Percentiles rank a stretch among this genome's conserved stretches.
Evolutionary conservation across 2,329 filamentous ascomycete genomes (phyloP).

Genomic region (Colletotrichum shisoi): DNA sequence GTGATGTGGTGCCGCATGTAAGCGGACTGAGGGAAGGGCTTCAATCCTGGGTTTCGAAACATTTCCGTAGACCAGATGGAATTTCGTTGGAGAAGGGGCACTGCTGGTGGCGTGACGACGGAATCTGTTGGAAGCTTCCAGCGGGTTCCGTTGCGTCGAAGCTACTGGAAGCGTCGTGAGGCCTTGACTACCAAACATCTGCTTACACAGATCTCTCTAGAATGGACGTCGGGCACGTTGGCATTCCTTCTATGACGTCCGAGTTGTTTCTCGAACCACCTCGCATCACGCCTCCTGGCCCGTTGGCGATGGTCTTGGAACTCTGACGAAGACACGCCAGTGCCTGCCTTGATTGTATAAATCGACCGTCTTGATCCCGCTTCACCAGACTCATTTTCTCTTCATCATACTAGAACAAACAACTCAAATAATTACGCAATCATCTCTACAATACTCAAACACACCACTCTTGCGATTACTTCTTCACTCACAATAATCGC

Average conservation of each 20-base stretch:
- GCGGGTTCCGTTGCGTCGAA: constrained; percentile 39
- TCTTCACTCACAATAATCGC: not conserved
- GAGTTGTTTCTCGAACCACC: constrained; percentile 36
- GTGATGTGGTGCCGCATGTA: not conserved
- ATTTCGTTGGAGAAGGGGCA: not conserved
- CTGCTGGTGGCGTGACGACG: constrained; percentile 14
- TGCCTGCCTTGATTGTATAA: constrained; percentile 45
- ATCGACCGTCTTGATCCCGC: constrained; percentile 40
- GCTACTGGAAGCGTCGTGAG: constrained; percentile 35
- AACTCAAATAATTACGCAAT: constrained; percentile 41
- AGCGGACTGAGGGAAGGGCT: accelerated
- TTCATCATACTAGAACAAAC: constrained; percentile 45
- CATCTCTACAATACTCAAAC: not conserved
- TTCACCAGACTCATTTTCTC: constrained; percentile 26
- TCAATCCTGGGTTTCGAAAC: not conserved
- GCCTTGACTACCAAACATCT: constrained; percentile 22
- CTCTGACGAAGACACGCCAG: constrained; percentile 41
- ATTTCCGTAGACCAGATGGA: not conserved
- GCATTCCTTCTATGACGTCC: constrained; percentile 13
- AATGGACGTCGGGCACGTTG: not conserved
- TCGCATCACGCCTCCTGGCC: constrained; percentile 19
- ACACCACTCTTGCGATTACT: not conserved
- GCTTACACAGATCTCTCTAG: constrained; percentile 15
- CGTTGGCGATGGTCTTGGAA: constrained; percentile 43
- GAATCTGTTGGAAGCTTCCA: constrained; percentile 47